Evolutionary conservation across 169 alveolate species (phyloP).

Genomic region (Plasmodium chabaudi): DNA sequence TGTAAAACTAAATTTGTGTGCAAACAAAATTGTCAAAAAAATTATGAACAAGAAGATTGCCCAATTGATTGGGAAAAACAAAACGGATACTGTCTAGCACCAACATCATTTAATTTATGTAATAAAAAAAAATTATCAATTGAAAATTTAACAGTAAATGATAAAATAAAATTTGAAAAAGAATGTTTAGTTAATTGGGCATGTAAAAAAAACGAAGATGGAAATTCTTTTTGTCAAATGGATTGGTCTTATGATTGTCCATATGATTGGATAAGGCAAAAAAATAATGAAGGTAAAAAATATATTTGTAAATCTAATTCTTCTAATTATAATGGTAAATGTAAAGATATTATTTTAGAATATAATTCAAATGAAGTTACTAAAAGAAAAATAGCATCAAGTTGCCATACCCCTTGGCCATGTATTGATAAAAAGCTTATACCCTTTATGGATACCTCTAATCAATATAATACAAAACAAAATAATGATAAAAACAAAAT

Average conservation of each 20-base stretch:
- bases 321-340: conserved; percentile 38
- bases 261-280: conserved; percentile 13
- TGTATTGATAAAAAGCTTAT: conserved; percentile 3
- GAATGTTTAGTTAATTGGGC: conserved; percentile 70
- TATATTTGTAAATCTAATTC: conserved; percentile 24
- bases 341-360: conserved; percentile 29
- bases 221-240: conserved; percentile 39
- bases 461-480: background rate
- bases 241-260: conserved; percentile 57
- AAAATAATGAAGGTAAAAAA: background rate
- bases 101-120: conserved; percentile 37
- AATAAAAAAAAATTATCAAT: conserved; percentile 37
- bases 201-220: conserved; percentile 31
- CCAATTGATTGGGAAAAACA: conserved; percentile 58
- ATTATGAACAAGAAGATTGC: conserved; percentile 58
- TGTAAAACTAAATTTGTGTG: conserved; percentile 68
- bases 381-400: conserved; percentile 67
- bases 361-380: conserved; percentile 22
- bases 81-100: conserved; percentile 73
- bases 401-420: conserved; percentile 74
- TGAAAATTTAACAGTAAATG: conserved; percentile 37
- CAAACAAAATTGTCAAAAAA: conserved; percentile 17
- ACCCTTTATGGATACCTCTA: background rate
- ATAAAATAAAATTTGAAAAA: conserved; percentile 47
- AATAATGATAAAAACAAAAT: no score